A percentile compares a stretch with the other conserved stretches of the same genome.
Evolutionary conservation across 495 filamentous ascomycete genomes (phyloP).

Genomic region (Neurospora hispaniola): DNA sequence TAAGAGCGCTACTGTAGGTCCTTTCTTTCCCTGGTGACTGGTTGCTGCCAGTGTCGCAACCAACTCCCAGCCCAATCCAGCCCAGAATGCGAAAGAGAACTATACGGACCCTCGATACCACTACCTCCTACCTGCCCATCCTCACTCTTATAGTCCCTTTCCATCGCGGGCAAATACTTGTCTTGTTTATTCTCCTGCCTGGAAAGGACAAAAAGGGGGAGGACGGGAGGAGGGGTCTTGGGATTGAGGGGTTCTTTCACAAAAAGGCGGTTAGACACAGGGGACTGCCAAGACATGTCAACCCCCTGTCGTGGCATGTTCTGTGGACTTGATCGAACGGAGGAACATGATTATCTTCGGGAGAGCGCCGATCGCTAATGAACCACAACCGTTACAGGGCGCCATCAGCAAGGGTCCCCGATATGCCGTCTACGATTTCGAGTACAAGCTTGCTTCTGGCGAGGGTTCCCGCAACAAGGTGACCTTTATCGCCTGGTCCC

Average conservation of each 20-base stretch:
- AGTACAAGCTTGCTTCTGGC: constrained; percentile 65
- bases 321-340: constrained; percentile 2
- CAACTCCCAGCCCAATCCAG: not conserved
- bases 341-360: not conserved
- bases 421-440: constrained; percentile 87
- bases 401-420: constrained; percentile 65
- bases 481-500: constrained; percentile 88
- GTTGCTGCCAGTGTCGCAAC: not conserved
- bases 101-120: not conserved
- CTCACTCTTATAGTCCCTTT: not conserved
- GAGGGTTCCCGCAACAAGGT: constrained; percentile 93
- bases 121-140: not conserved
- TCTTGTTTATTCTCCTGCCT: not conserved
- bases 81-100: not conserved
- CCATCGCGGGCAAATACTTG: not conserved
- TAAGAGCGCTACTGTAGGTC: constrained; percentile 32
- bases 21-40: not conserved
- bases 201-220: not conserved
- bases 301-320: not conserved
- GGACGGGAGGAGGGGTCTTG: not conserved
- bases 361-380: not conserved
- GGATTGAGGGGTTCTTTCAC: not conserved
- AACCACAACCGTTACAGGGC: constrained; percentile 27
- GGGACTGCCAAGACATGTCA: not conserved
- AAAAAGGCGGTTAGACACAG: not conserved